Conservation (phyloP, 306 rosid genomes). For the Vigna reflexopilosa region DNA sequence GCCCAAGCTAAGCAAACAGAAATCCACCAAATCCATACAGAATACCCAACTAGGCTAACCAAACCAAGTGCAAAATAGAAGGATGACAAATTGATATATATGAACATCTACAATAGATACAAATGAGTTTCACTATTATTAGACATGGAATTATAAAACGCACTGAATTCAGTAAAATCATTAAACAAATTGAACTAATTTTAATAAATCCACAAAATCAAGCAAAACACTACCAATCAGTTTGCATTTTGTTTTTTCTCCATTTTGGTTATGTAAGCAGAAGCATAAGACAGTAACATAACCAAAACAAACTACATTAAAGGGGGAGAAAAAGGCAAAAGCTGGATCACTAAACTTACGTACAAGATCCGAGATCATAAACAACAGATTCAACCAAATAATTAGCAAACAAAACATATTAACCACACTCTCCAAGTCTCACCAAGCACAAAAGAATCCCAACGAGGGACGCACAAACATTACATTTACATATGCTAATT, state of each 20-base stretch:
- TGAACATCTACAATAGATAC: neutral
- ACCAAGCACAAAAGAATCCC: neutral
- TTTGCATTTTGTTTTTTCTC: neutral
- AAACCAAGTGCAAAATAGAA: slow-evolving; percentile 7
- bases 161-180: neutral
- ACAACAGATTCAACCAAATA: neutral
- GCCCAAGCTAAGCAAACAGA: slow-evolving; percentile 1
- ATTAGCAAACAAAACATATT: neutral
- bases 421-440: neutral
- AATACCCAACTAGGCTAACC: neutral
- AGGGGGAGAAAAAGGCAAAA: neutral
- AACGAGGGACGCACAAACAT: neutral
- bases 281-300: neutral
- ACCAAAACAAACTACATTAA: neutral
- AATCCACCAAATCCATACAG: slow-evolving; percentile 7
- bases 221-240: neutral
- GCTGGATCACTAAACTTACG: neutral
- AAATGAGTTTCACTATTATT: neutral
- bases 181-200: slow-evolving; percentile 9
- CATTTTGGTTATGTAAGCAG: neutral
- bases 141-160: neutral
- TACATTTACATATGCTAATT: neutral
- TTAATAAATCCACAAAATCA: neutral
- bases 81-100: neutral
- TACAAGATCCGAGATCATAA: slow-evolving; percentile 16